A percentile compares a stretch with the other conserved stretches of the same genome.
Conservation (phyloP, 192 early-diverging fungal genomes). For the Coemansia sp. region DNA sequence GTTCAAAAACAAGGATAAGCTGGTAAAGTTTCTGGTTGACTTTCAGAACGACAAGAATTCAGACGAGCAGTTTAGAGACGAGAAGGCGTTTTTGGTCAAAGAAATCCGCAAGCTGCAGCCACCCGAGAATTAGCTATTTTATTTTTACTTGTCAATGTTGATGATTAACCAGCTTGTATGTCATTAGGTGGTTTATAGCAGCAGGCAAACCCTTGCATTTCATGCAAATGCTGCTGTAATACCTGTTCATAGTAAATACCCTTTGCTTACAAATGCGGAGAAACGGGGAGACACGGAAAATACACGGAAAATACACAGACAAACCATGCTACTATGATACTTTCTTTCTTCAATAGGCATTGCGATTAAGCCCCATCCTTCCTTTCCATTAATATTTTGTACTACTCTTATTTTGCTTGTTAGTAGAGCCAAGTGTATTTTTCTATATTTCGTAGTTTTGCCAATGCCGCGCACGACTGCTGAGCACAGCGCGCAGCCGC, state of each 20-base stretch:
- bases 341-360: not conserved
- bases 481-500: not conserved
- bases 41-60: constrained; percentile 97
- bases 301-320: not conserved
- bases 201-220: no score
- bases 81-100: constrained; percentile 93
- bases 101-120: constrained; percentile 66
- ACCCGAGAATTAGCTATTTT: not conserved
- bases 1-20: constrained; percentile 85
- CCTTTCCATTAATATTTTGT: not conserved
- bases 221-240: no score
- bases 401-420: not conserved
- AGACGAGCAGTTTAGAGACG: constrained; percentile 99
- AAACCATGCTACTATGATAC: not conserved
- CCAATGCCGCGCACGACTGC: not conserved
- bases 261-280: not conserved
- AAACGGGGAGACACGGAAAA: not conserved
- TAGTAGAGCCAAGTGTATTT: not conserved
- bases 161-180: not conserved
- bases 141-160: not conserved
- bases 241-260: not conserved
- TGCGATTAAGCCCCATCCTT: not conserved
- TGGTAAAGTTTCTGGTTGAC: constrained; percentile 80
- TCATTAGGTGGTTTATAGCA: no score
- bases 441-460: not conserved